Percentiles rank a stretch among this genome's conserved stretches.
Conservation (phyloP, 768 basidiomycete species). For the Mycena alexandri region DNA sequence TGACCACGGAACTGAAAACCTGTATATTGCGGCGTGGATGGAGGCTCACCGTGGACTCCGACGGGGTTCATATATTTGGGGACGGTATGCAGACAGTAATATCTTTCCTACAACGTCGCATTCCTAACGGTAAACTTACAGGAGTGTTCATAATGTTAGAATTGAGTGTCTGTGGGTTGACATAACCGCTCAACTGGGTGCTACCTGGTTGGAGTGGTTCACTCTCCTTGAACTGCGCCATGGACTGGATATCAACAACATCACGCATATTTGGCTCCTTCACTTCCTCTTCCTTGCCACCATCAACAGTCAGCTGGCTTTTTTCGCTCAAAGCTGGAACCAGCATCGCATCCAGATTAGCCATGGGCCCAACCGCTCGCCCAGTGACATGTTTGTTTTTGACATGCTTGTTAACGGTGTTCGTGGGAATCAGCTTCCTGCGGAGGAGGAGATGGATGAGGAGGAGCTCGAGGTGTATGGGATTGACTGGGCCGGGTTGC, state of each 20-base stretch:
- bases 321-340: conserved; percentile 53
- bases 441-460: no score
- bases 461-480: no score
- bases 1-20: conserved; percentile 12
- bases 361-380: conserved; percentile 36
- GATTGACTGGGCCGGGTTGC: no score
- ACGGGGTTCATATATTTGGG: conserved; percentile 13
- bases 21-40: conserved; percentile 17
- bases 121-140: no score
- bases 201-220: conserved; percentile 55
- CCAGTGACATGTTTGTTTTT: conserved; percentile 15
- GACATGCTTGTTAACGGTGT: no score
- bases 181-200: conserved; percentile 48
- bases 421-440: no score
- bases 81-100: no score
- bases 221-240: conserved; percentile 46
- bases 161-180: conserved; percentile 57
- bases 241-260: conserved; percentile 44
- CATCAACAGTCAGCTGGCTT: conserved; percentile 48
- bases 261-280: background rate
- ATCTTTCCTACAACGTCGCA: no score
- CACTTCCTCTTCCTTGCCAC: conserved; percentile 51
- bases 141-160: conserved; percentile 55
- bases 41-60: background rate
- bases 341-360: conserved; percentile 44